These are phyloP conservation scores for Gliomastix tumulicola DNA, from an alignment of 2,329 filamentous ascomycete genomes.

Conservation along the genomic window DNA sequence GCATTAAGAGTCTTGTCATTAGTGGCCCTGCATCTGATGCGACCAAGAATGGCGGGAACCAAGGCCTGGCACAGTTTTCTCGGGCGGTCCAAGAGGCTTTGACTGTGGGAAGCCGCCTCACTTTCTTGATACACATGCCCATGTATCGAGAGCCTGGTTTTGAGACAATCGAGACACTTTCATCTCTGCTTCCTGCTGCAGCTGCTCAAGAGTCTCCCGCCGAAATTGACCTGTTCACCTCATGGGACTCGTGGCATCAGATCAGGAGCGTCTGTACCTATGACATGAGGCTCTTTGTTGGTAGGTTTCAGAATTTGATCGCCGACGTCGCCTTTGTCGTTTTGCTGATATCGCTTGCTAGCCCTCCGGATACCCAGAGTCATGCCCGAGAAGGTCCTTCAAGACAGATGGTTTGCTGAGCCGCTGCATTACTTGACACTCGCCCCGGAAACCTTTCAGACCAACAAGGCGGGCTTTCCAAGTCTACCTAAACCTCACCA, in stretches of 20 bases:
- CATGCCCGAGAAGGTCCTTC: conserved; percentile 52
- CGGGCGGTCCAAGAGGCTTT: conserved; percentile 78
- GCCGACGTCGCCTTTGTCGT: background rate
- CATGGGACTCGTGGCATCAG: conserved; percentile 92
- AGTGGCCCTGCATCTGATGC: conserved; percentile 66
- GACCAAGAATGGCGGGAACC: conserved; percentile 39
- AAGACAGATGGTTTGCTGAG: conserved; percentile 64
- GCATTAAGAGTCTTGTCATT: conserved; percentile 75
- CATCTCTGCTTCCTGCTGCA: conserved; percentile 27
- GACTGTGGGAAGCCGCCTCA: conserved; percentile 65
- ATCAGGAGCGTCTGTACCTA: conserved; percentile 85
- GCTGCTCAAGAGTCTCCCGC: conserved; percentile 22
- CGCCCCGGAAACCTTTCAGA: conserved; percentile 44
- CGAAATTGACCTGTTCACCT: conserved; percentile 63
- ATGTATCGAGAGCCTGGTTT: conserved; percentile 69
- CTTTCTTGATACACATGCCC: conserved; percentile 73
- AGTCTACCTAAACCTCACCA: conserved; percentile 57
- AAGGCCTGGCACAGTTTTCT: conserved; percentile 67
- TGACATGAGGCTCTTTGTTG: conserved; percentile 70
- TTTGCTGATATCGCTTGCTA: no score
- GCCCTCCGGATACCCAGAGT: conserved; percentile 50
- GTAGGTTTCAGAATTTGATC: no score
- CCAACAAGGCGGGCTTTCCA: conserved; percentile 54
- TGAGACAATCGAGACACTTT: conserved; percentile 43
- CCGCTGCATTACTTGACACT: conserved; percentile 58